These are phyloP conservation scores for Candida sanyiensis DNA, from an alignment of 805 yeast genomes.

Conservation along the genomic window DNA sequence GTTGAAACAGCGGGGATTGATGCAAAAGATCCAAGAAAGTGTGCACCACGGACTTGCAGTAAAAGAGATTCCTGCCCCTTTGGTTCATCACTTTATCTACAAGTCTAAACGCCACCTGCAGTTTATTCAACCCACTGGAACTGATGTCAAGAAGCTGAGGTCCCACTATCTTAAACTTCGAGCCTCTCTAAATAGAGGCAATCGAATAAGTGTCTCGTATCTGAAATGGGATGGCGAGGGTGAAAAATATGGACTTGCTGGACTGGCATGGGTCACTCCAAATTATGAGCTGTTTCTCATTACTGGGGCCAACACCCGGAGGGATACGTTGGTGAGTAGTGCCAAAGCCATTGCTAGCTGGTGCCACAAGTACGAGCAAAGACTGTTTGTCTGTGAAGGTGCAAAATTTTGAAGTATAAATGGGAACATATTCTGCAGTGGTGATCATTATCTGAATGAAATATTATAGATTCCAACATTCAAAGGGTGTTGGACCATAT, in stretches of 20 bases:
- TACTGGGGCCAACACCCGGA: slow-evolving; percentile 51
- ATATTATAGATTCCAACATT: not conserved
- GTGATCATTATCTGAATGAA: not conserved
- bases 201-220: slow-evolving; percentile 41
- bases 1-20: slow-evolving; percentile 32
- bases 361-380: slow-evolving; percentile 66
- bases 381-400: slow-evolving; percentile 72
- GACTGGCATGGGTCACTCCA: slow-evolving; percentile 52
- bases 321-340: slow-evolving; percentile 52
- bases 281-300: slow-evolving; percentile 58
- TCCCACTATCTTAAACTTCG: slow-evolving; percentile 21
- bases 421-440: not conserved
- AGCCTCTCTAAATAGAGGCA: slow-evolving; percentile 25
- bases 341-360: slow-evolving; percentile 64
- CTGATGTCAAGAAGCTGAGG: slow-evolving; percentile 16
- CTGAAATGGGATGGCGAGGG: slow-evolving; percentile 34
- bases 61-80: slow-evolving; percentile 48
- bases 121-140: slow-evolving; percentile 37
- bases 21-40: slow-evolving; percentile 34
- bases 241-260: slow-evolving; percentile 26
- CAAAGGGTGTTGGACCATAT: no score
- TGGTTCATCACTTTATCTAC: slow-evolving; percentile 73
- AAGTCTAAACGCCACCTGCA: slow-evolving; percentile 68
- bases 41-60: slow-evolving; percentile 36
- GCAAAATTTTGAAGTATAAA: slow-evolving; percentile 44